Evolutionary conservation across 129 eudicot species (phyloP), one percentile per base, ranked within the genome.

Genomic region (Tagetes erecta): DNA sequence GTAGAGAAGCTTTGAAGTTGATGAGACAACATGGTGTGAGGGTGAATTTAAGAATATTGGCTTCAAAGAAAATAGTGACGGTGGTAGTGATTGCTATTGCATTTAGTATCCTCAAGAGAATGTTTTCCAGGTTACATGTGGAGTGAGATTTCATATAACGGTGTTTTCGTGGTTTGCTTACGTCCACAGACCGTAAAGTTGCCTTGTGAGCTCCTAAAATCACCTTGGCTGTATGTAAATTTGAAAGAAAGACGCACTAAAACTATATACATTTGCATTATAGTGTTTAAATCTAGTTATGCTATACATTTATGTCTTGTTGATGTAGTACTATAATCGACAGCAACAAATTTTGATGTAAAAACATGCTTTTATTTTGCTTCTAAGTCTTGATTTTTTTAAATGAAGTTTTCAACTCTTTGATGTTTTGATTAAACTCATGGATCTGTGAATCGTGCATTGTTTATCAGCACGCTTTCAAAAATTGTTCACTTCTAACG

Each of bases 11-110:
- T 37, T 42, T 80, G 71, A 79, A 78, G 64, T 73, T 89, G 64
- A 87, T 90, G 96, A 76, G 87, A 76, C 84, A 71, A 46, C 92
- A 93, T 71, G 96, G 93, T 37, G 5, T 88, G 81, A 85, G 88
- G 79, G 92, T 93, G 64, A 93, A 93, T 76, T 82, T 93, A 67
- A 81, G 98, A 83, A 52, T 86, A 70, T 72, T 93, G 9, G 98
- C 98, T 64, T 88, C 96, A 7, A 93, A 90, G 85, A 93, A 87
- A 76, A 77, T 93, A 9, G 80, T 82, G 67, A 73, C 77, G 27
- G 42, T 88, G 68, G 63, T 93, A 58, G 74, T 93, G 35, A 4
- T 83, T 27, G 52, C 83, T 53, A 40, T 77, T 55, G 83, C 78
- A 6, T 77, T 90, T 65, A 75, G 64, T 75, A 44, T 55, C 49